Percentiles rank a stretch among this genome's conserved stretches.
These are phyloP conservation scores for Rusavskia elegans DNA, from an alignment of 495 filamentous ascomycete genomes.

Conservation along the genomic window DNA sequence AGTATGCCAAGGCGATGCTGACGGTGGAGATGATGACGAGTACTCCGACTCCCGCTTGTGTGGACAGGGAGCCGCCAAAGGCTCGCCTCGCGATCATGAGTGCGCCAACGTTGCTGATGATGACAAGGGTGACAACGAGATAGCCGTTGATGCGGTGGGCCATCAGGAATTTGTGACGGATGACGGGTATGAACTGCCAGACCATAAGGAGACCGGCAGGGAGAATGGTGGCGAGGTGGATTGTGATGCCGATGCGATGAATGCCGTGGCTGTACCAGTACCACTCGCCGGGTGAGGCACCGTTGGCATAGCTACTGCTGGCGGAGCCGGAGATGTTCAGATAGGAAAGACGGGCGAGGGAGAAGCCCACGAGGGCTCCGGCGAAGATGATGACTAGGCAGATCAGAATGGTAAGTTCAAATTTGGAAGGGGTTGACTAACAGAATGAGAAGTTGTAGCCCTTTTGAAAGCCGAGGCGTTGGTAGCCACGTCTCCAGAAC, in stretches of 20 bases:
- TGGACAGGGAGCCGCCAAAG: conserved; percentile 29
- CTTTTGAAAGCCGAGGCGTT: conserved; percentile 4
- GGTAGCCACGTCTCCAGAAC: conserved; percentile 1
- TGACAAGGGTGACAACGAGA: conserved; percentile 22
- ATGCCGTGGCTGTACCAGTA: conserved; percentile 26
- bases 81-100: conserved; percentile 26
- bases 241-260: conserved; percentile 27
- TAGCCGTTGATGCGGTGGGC: conserved; percentile 41
- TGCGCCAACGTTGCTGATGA: conserved; percentile 22
- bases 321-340: conserved; percentile 3
- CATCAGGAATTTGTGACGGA: conserved; percentile 28
- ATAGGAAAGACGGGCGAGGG: conserved; percentile 5
- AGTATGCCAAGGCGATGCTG: conserved; percentile 22
- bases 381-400: conserved; percentile 7
- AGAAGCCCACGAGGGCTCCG: conserved; percentile 6
- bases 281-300: conserved; percentile 29
- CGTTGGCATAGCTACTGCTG: conserved; percentile 5
- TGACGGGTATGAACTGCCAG: conserved; percentile 33
- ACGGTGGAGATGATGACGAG: conserved; percentile 22
- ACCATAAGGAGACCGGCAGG: conserved; percentile 30
- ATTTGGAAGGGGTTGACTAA: neutral
- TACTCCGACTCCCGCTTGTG: conserved; percentile 20
- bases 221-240: conserved; percentile 29
- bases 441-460: conserved; percentile 4
- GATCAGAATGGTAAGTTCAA: neutral